Percentiles rank a stretch among this genome's conserved stretches.
Evolutionary conservation across 139 green algal species (phyloP).

Genomic region (Ulvella scutata): DNA sequence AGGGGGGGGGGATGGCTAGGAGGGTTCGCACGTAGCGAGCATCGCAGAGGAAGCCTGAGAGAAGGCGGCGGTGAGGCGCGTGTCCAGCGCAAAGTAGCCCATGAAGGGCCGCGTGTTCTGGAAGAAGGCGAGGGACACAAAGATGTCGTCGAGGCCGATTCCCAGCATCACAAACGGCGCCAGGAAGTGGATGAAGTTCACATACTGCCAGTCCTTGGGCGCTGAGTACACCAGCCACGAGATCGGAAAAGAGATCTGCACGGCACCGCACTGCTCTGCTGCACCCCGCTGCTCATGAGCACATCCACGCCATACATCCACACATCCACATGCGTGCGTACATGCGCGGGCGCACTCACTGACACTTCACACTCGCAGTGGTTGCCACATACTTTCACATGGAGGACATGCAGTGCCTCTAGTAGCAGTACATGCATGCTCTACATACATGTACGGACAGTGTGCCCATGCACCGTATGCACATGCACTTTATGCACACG

Average conservation of each 20-base stretch:
- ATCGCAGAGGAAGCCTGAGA: background rate
- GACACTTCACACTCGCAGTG: too few species aligned
- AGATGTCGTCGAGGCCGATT: conserved; percentile 9
- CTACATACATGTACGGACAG: too few species aligned
- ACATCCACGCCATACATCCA: too few species aligned
- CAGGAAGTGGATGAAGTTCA: conserved; percentile 9
- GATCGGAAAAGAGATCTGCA: background rate
- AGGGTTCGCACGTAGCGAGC: background rate
- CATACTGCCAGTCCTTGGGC: background rate
- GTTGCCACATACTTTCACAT: too few species aligned
- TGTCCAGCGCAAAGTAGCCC: background rate
- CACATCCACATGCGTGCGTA: too few species aligned
- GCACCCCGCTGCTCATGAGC: too few species aligned
- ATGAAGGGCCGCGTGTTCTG: background rate
- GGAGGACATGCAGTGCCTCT: too few species aligned
- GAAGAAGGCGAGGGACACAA: background rate
- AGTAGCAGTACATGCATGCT: too few species aligned
- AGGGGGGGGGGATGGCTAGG: too few species aligned
- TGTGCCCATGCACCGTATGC: too few species aligned
- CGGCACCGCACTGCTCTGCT: background rate
- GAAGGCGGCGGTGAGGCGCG: background rate
- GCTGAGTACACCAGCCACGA: background rate
- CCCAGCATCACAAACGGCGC: conserved; percentile 7
- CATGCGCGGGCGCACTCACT: too few species aligned
- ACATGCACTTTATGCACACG: too few species aligned